These are phyloP conservation scores for Leccinum solheimii DNA, from an alignment of 1,284 basidiomycete genomes.

Conservation along the genomic window DNA sequence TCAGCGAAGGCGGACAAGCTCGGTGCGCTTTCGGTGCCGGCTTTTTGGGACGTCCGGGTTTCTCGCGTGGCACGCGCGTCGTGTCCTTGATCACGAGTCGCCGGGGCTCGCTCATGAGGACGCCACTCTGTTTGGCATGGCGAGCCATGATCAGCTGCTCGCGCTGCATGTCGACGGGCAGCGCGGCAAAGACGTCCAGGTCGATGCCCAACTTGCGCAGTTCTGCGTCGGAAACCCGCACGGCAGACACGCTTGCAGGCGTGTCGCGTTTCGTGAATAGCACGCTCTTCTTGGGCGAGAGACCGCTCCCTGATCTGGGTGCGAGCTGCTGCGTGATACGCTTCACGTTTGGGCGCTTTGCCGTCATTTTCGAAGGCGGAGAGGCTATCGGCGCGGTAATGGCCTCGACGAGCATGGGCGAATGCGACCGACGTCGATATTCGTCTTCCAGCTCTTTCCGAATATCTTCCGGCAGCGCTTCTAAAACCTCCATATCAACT, in stretches of 20 bases:
- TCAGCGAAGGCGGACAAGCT: conserved; percentile 49
- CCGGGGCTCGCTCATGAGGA: conserved; percentile 37
- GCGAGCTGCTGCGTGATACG: conserved; percentile 65
- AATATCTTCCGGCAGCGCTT: conserved; percentile 70
- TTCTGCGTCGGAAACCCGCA: conserved; percentile 46
- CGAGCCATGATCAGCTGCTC: conserved; percentile 69
- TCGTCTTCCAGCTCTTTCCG: conserved; percentile 69
- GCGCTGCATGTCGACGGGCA: conserved; percentile 68
- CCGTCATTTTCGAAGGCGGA: conserved; percentile 26
- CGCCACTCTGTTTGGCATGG: conserved; percentile 46
- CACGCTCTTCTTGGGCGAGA: conserved; percentile 48
- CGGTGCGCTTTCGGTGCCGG: conserved; percentile 54
- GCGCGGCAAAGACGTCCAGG: conserved; percentile 60
- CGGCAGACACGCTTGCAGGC: conserved; percentile 24
- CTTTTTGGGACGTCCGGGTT: conserved; percentile 31
- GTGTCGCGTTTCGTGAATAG: conserved; percentile 37
- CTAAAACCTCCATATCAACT: conserved; percentile 70
- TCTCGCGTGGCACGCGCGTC: conserved; percentile 24
- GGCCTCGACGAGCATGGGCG: conserved; percentile 28
- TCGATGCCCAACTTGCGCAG: conserved; percentile 69
- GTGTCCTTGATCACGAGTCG: conserved; percentile 52
- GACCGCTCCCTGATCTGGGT: conserved; percentile 45
- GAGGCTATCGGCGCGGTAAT: conserved; percentile 5
- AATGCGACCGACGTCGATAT: conserved; percentile 58
- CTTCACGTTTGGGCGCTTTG: conserved; percentile 46